Evolutionary conservation across 768 basidiomycete species (phyloP), one percentile per base, ranked within the genome.

Genomic region (Auriscalpium microsporum): DNA sequence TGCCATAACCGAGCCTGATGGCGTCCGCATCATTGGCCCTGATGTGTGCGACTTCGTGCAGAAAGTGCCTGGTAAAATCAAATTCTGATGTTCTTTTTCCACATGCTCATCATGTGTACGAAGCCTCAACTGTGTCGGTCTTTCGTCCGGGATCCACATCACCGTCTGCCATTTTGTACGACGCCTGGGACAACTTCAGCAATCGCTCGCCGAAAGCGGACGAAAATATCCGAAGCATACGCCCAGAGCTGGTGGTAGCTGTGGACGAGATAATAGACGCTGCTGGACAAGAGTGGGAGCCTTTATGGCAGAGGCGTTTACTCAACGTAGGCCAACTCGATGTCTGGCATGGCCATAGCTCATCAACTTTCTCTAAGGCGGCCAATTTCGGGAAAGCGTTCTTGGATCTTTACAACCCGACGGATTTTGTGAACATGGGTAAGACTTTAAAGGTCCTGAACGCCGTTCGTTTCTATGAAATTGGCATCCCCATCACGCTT

Each of bases 341-440:
- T 35, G 23, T 47, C 21, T 28, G 4, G 9, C 14, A 13, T 37
- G 52, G 9, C 14, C 17, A 48, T 56, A 38, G 37, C 56, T 42
- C 19, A 48, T 17, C 34, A n/a, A 37, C 37, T 35, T 46, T 55
- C 17, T 23, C 59, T 0, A 61, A 95, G 90, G 93, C 94, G n/a
- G 95, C 95, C 8, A 94, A 94, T 67, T 97, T 95, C 64, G 96
- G 95, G 1, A 82, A 93, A 57, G 87, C 91, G 0, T 99, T 94
- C 67, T 71, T 99, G 59, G 96, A 98, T 66, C 77, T 93, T 28
- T 89, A 93, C 65, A 90, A 97, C 66, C 90, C 95, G 4, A 84
- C 82, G 0, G 93, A 96, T 64, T 94, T 96, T 62, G 83, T 98
- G 35, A 78, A 83, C 48, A 93, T 96, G 87, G 94, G 92, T 0